Evolutionary conservation across 2,329 filamentous ascomycete genomes (phyloP).

Genomic region (Macrophomina tecta): DNA sequence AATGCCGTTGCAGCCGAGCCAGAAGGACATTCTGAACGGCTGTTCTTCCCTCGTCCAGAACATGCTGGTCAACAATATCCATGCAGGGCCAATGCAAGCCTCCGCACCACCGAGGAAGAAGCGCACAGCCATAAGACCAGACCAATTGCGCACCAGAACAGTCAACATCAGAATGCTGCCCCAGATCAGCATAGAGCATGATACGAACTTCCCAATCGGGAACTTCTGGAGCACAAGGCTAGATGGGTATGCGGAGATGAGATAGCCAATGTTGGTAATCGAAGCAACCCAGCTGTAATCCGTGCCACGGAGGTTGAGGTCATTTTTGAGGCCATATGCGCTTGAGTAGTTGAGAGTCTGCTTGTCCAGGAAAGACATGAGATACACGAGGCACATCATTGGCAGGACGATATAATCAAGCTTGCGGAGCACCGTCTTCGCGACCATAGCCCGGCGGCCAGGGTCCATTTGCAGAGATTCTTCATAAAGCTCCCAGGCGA

Average conservation of each 20-base stretch:
- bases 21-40: constrained; percentile 54
- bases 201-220: constrained; percentile 3
- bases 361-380: constrained; percentile 1
- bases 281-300: constrained; percentile 3
- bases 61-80: constrained; percentile 59
- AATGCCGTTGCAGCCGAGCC: constrained; percentile 55
- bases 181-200: background rate
- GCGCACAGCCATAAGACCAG: constrained; percentile 40
- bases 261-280: background rate
- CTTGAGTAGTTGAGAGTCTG: background rate
- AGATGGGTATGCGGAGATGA: background rate
- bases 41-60: constrained; percentile 57
- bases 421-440: background rate
- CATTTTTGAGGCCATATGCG: background rate
- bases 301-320: background rate
- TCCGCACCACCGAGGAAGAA: constrained; percentile 45
- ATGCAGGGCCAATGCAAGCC: constrained; percentile 55
- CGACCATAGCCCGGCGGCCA: background rate
- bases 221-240: background rate
- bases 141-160: background rate
- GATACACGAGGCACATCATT: background rate
- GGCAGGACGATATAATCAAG: background rate
- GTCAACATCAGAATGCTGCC: background rate
- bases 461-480: constrained; percentile 2
- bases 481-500: background rate